Evolutionary conservation across 768 basidiomycete genomes (phyloP).

Genomic region (Termitomyces sp.): DNA sequence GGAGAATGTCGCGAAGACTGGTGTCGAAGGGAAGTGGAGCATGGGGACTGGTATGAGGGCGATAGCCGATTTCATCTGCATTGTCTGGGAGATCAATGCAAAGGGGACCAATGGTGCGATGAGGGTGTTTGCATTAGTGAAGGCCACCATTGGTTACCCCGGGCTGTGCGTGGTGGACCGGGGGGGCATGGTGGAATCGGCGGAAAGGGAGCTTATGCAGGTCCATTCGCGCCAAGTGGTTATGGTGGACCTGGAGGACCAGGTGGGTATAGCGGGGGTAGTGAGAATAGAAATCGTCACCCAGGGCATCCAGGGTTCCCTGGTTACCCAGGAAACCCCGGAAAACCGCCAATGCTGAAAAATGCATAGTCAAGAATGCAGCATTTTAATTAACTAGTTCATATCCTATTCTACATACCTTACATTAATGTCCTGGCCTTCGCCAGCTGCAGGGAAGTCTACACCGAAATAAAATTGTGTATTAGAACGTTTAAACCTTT

Average conservation of each 20-base stretch:
- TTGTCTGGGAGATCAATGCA: not conserved
- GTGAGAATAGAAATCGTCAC: not conserved
- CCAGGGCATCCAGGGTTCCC: constrained; percentile 12
- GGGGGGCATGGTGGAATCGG: constrained; percentile 8
- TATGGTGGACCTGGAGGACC: constrained; percentile 10
- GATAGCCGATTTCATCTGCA: not conserved
- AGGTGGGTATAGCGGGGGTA: constrained; percentile 4
- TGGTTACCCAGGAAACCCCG: constrained; percentile 7
- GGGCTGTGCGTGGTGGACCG: constrained; percentile 1
- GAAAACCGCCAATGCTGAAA: not conserved
- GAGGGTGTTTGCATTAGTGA: not conserved
- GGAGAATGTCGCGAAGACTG: not conserved
- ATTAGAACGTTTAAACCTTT: not conserved
- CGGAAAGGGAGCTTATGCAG: constrained; percentile 3
- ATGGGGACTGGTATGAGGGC: not conserved
- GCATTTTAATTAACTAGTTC: not conserved
- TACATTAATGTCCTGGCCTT: not conserved
- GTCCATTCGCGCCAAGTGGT: constrained; percentile 1
- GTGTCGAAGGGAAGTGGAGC: not conserved
- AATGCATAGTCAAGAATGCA: not conserved
- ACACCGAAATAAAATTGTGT: not conserved
- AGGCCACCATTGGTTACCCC: not conserved
- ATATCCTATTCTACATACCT: not conserved
- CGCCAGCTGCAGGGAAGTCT: not conserved
- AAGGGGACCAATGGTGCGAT: not conserved